These are phyloP conservation scores for Quercus tomentella DNA, from an alignment of 331 rosid species.

Conservation along the genomic window DNA sequence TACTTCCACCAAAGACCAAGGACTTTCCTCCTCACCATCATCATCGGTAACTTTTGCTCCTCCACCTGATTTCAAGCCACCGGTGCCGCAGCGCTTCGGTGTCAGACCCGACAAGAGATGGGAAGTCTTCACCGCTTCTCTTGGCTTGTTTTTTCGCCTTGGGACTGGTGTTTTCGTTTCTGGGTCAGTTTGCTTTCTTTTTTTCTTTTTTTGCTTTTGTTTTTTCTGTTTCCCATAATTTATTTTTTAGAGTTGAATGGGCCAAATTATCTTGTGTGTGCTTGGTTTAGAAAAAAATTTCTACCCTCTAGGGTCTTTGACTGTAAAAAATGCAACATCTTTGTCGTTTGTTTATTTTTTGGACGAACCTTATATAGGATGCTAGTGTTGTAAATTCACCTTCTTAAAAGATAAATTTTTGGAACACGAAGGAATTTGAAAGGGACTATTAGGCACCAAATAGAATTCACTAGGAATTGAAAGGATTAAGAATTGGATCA, in stretches of 20 bases:
- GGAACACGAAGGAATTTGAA: background rate
- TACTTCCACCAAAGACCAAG: constrained; percentile 32
- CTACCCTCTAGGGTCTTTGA: background rate
- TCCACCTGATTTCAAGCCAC: constrained; percentile 85
- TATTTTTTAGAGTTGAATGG: background rate
- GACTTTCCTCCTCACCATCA: constrained; percentile 14
- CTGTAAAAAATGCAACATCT: background rate
- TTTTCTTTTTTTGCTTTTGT: background rate
- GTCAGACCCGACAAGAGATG: constrained; percentile 55
- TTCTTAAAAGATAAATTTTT: background rate
- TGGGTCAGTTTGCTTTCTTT: constrained; percentile 45
- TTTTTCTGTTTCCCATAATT: background rate
- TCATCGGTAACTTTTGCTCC: constrained; percentile 37
- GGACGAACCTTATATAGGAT: background rate
- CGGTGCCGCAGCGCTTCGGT: constrained; percentile 78
- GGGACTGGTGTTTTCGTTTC: constrained; percentile 79
- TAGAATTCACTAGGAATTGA: background rate
- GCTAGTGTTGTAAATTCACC: background rate
- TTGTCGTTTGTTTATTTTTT: background rate
- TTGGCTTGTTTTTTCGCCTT: constrained; percentile 71
- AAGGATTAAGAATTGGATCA: background rate
- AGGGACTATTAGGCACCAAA: background rate
- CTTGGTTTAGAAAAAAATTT: background rate
- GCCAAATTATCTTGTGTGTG: background rate
- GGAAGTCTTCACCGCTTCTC: constrained; percentile 58